A percentile compares a stretch with the other conserved stretches of the same genome.
Conservation (phyloP, 768 basidiomycete species). For the Royoungia palumana region DNA sequence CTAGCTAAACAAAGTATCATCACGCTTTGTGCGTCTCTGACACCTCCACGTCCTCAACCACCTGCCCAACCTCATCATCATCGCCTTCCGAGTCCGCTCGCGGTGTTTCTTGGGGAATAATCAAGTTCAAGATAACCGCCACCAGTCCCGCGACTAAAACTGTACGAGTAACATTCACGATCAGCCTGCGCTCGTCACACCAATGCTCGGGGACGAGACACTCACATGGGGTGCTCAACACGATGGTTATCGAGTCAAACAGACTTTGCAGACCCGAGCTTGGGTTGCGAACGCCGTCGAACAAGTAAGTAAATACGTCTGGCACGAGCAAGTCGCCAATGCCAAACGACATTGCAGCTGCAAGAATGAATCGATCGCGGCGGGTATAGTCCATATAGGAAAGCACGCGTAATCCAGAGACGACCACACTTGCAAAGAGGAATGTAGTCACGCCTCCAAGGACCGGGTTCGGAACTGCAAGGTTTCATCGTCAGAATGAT, state of each 20-base stretch:
- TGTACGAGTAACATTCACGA: slow-evolving; percentile 15
- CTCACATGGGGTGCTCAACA: slow-evolving; percentile 80
- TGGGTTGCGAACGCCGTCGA: slow-evolving; percentile 55
- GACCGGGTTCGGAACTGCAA: slow-evolving; percentile 68
- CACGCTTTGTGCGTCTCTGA: slow-evolving; percentile 1
- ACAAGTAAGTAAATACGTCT: slow-evolving; percentile 63
- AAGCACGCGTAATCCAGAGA: slow-evolving; percentile 70
- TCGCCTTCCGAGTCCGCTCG: slow-evolving; percentile 22
- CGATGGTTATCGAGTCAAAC: slow-evolving; percentile 74
- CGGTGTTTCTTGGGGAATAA: slow-evolving; percentile 43
- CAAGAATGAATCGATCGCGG: slow-evolving; percentile 66
- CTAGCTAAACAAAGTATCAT: too few species aligned
- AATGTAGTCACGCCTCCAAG: slow-evolving; percentile 87
- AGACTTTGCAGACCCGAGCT: slow-evolving; percentile 61
- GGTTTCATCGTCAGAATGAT: neutral
- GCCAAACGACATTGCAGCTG: slow-evolving; percentile 66
- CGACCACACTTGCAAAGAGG: slow-evolving; percentile 72
- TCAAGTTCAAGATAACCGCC: slow-evolving; percentile 53
- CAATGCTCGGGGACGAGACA: slow-evolving; percentile 3
- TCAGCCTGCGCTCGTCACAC: slow-evolving; percentile 1
- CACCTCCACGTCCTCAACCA: slow-evolving; percentile 25
- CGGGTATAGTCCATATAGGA: slow-evolving; percentile 57
- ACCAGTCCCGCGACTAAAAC: slow-evolving; percentile 58
- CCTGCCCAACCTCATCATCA: slow-evolving; percentile 15
- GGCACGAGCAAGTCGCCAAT: slow-evolving; percentile 69